These are phyloP conservation scores for Pyrus bretschneideri DNA, from an alignment of 306 rosid genomes.

Conservation along the genomic window DNA sequence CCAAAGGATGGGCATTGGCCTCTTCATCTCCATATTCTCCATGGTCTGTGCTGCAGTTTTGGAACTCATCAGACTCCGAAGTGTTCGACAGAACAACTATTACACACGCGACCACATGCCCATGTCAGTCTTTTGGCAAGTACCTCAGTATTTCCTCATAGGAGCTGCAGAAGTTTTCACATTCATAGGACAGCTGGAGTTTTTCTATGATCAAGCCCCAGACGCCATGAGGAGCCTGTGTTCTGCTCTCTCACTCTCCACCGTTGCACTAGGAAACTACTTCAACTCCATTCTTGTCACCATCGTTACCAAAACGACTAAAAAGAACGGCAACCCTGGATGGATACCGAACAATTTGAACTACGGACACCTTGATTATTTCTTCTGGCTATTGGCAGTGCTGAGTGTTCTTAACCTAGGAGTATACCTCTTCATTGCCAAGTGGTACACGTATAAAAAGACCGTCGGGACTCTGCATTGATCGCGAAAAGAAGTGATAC, in stretches of 20 bases:
- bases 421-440: constrained; percentile 30
- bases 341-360: constrained; percentile 52
- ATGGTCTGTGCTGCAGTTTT: constrained; percentile 36
- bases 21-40: constrained; percentile 38
- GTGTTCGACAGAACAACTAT: constrained; percentile 26
- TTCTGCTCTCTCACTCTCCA: constrained; percentile 44
- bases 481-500: background rate
- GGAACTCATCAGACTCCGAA: constrained; percentile 34
- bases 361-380: constrained; percentile 41
- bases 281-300: constrained; percentile 45
- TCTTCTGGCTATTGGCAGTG: constrained; percentile 39
- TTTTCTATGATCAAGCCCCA: constrained; percentile 49
- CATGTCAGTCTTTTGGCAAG: constrained; percentile 47
- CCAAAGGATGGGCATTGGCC: constrained; percentile 52
- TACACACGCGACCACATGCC: constrained; percentile 26
- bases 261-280: constrained; percentile 41
- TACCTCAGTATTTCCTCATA: constrained; percentile 47
- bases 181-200: constrained; percentile 40
- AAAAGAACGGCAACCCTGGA: constrained; percentile 29
- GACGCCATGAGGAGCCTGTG: constrained; percentile 50
- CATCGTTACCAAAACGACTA: constrained; percentile 23
- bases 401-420: constrained; percentile 37
- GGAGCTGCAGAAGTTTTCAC: constrained; percentile 50
- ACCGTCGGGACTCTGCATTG: constrained; percentile 29
- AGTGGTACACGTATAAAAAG: constrained; percentile 51